A percentile compares a stretch with the other conserved stretches of the same genome.
phyloP scores from a whole-genome alignment of 2,329 filamentous ascomycete species.

The Fusarium nygamai region DNA sequence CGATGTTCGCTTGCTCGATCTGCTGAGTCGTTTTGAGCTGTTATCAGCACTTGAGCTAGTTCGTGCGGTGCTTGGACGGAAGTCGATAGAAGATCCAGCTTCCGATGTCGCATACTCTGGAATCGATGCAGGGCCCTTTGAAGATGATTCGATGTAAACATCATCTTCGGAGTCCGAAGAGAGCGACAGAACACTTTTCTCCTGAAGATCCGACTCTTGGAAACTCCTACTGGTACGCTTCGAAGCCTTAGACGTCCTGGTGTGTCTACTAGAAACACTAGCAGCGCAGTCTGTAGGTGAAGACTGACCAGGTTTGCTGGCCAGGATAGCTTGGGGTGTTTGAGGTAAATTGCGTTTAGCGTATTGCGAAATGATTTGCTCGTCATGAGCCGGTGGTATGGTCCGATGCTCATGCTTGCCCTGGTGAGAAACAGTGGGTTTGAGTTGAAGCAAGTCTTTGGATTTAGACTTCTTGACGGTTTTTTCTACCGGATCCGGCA shows the following conservation, averaged over 20 bases:
- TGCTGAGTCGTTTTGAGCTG: conserved; percentile 41
- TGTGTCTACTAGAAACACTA: conserved; percentile 66
- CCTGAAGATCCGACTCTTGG: conserved; percentile 61
- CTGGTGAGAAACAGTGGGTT: conserved; percentile 5
- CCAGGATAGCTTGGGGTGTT: conserved; percentile 31
- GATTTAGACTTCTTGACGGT: conserved; percentile 15
- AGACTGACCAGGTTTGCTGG: conserved; percentile 42
- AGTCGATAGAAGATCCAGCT: conserved; percentile 33
- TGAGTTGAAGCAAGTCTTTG: conserved; percentile 19
- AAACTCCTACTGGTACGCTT: conserved; percentile 59
- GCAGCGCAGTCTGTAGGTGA: conserved; percentile 55
- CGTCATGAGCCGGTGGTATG: conserved; percentile 28
- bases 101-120: conserved; percentile 42
- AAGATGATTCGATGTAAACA: conserved; percentile 29
- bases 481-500: conserved; percentile 22
- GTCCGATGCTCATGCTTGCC: conserved; percentile 28
- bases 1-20: conserved; percentile 53
- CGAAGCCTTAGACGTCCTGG: conserved; percentile 64
- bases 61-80: conserved; percentile 35
- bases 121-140: conserved; percentile 41
- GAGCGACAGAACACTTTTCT: conserved; percentile 65
- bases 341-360: conserved; percentile 39
- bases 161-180: conserved; percentile 68
- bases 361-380: conserved; percentile 41
- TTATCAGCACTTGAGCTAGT: conserved; percentile 41